phyloP scores from a whole-genome alignment of 1,284 basidiomycete genomes.

The Thelephora terrestris region DNA sequence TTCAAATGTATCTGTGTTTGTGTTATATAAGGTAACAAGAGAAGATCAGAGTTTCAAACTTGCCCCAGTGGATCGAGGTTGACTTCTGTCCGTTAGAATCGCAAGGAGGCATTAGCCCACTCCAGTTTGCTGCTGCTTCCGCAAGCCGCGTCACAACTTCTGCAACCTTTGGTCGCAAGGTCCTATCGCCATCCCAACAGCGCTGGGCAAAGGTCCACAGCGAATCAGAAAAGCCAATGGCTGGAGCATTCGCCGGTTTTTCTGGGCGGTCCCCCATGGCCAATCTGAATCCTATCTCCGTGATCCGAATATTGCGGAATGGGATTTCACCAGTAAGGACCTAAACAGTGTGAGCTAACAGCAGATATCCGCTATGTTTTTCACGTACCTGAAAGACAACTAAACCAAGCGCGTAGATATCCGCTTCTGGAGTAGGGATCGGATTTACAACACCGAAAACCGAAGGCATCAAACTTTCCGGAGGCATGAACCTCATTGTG shows the following conservation, averaged over 20 bases:
- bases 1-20: no score
- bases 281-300: background rate
- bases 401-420: background rate
- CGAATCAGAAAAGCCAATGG: background rate
- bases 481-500: background rate
- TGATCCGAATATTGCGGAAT: background rate
- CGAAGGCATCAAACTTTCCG: conserved; percentile 2
- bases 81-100: no score
- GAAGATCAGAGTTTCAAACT: no score
- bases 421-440: background rate
- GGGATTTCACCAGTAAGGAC: background rate
- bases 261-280: background rate
- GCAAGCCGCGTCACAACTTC: background rate
- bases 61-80: no score
- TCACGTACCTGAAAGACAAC: background rate
- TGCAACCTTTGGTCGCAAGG: background rate
- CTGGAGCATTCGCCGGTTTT: background rate
- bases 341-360: background rate
- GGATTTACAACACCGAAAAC: background rate
- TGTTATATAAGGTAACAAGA: no score
- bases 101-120: no score
- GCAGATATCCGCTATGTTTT: background rate
- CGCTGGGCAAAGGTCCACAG: background rate
- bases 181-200: background rate
- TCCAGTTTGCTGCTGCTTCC: background rate